A percentile compares a stretch with the other conserved stretches of the same genome.
These are phyloP conservation scores for Flaveria ramosissima DNA, from an alignment of 129 eudicot species.

Conservation along the genomic window DNA sequence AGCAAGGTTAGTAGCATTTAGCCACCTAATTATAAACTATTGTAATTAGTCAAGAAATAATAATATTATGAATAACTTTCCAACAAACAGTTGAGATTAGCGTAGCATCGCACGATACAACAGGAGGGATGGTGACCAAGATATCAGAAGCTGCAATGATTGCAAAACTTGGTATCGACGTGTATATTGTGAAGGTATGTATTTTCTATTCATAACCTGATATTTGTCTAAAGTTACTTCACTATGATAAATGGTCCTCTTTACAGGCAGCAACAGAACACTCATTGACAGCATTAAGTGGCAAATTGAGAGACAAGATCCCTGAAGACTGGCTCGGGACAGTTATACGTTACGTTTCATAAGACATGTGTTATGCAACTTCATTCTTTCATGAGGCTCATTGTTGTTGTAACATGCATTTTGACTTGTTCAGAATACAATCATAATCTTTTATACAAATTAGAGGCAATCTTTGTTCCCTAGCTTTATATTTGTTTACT, in stretches of 20 bases:
- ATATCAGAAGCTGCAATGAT: slow-evolving; percentile 94
- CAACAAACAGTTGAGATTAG: slow-evolving; percentile 70
- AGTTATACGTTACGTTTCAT: slow-evolving; percentile 56
- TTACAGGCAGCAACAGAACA: slow-evolving; percentile 85
- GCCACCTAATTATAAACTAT: not conserved
- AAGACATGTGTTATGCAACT: slow-evolving; percentile 15
- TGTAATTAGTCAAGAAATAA: too few relatives aligned
- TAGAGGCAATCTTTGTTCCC: not conserved
- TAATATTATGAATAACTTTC: slow-evolving; percentile 8
- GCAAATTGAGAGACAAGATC: slow-evolving; percentile 52
- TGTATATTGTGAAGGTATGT: slow-evolving; percentile 77
- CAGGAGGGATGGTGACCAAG: slow-evolving; percentile 95
- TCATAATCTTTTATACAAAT: not conserved
- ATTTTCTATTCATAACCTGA: not conserved
- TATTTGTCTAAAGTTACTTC: not conserved
- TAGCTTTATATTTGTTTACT: too few relatives aligned
- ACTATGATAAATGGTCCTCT: not conserved
- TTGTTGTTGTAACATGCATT: slow-evolving; percentile 22
- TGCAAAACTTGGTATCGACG: slow-evolving; percentile 89
- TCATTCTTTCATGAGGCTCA: slow-evolving; percentile 1
- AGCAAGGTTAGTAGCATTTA: slow-evolving; percentile 50
- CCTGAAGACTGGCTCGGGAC: slow-evolving; percentile 97
- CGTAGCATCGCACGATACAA: slow-evolving; percentile 96
- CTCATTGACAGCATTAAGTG: slow-evolving; percentile 66
- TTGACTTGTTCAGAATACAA: not conserved